Evolutionary conservation across 495 filamentous ascomycete genomes (phyloP), one percentile per base, ranked within the genome.

Genomic region (Pyrenopolyporus hunteri): DNA sequence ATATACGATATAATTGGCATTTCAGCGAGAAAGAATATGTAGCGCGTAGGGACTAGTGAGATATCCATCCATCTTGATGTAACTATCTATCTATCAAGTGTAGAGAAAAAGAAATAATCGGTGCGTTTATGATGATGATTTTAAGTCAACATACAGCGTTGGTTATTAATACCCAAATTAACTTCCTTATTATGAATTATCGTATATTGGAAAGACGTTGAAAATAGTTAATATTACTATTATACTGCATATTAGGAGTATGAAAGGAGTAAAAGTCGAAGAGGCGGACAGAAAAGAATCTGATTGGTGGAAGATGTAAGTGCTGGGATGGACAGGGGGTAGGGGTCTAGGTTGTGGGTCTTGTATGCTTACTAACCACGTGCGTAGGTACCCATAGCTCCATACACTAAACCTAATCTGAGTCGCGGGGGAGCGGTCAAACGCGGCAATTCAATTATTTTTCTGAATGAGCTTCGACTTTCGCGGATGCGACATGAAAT

Each of bases 361-460:
- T 29, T 29, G 26, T 29, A n/a, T n/a, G n/a, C n/a, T n/a, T n/a
- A n/a, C n/a, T n/a, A n/a, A n/a, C n/a, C n/a, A n/a, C n/a, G n/a
- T n/a, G n/a, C n/a, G n/a, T n/a, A n/a, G n/a, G n/a, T n/a, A n/a
- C n/a, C n/a, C n/a, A n/a, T 40, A 52, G 59, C 52, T 23, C 13
- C 1, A 48, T 10, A 26, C 31, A 25, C 67, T 70, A 66, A 39
- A 31, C 60, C 44, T 7, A 17, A 54, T 54, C 2, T 3, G 37
- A 22, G 17, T 33, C 33, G 28, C 19, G 36, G 43, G 45, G 33
- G 28, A 54, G 68, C 68, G 68, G 68, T 70, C 65, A 60, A n/a
- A 26, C 1, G 7, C 49, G 62, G 68, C 66, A 70, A 61, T 64
- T 70, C 42, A 51, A 40, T 47, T 54, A 63, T 63, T 68, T 70